A percentile compares a stretch with the other conserved stretches of the same genome.
Conservation (phyloP, 768 basidiomycete genomes). For the Sarcodon sp. region DNA sequence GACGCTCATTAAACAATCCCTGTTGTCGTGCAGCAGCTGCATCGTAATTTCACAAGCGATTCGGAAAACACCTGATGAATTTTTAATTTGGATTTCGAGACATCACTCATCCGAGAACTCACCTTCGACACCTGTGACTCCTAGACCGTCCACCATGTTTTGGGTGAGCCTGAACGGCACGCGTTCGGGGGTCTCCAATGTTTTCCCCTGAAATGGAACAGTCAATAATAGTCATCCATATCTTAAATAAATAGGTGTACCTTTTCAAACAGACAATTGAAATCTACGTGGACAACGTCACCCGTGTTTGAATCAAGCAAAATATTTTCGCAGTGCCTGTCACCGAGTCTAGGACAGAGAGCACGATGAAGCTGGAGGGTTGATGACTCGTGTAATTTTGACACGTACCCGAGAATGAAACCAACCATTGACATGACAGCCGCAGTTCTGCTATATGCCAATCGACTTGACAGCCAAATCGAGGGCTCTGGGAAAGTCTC, state of each 20-base stretch:
- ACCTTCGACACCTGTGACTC: conserved; percentile 91
- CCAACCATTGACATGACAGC: conserved; percentile 99
- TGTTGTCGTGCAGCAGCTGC: conserved; percentile 77
- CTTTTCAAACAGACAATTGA: conserved; percentile 97
- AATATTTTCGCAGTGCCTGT: conserved; percentile 95
- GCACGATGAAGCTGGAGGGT: background rate
- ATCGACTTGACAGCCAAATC: conserved; percentile 84
- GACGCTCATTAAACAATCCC: conserved; percentile 88
- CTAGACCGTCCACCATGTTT: conserved; percentile 85
- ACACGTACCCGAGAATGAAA: conserved; percentile 82
- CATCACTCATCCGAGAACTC: conserved; percentile 1
- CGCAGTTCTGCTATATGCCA: conserved; percentile 76
- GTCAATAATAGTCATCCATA: background rate
- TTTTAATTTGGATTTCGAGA: background rate
- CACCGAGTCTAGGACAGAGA: conserved; percentile 61
- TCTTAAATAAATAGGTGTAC: conserved; percentile 21
- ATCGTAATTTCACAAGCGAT: conserved; percentile 86
- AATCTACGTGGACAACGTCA: conserved; percentile 92
- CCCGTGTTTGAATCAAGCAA: conserved; percentile 81
- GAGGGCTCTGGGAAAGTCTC: conserved; percentile 95
- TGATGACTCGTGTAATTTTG: background rate
- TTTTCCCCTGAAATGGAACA: conserved; percentile 44
- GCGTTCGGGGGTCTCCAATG: conserved; percentile 76
- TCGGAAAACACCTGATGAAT: conserved; percentile 63
- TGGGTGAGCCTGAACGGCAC: conserved; percentile 94